Percentiles rank a stretch among this genome's conserved stretches.
These are phyloP conservation scores for Talaromyces stipitatus DNA, from an alignment of 495 filamentous ascomycete species.

Conservation along the genomic window DNA sequence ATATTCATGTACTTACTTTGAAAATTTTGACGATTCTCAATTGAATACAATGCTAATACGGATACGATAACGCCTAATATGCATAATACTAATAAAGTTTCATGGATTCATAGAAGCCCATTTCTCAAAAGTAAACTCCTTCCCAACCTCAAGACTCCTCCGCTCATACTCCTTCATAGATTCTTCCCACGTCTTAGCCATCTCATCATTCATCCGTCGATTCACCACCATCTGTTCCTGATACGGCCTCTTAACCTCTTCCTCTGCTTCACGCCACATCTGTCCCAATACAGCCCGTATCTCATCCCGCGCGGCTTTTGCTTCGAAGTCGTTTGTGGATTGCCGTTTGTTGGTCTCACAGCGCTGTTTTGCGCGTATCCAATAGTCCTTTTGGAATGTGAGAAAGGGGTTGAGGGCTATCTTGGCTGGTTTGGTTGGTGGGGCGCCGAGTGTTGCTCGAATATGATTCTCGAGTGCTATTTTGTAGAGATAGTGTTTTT, in stretches of 20 bases:
- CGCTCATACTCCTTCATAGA: constrained; percentile 63
- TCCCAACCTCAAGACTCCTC: constrained; percentile 19
- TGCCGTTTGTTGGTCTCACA: constrained; percentile 61
- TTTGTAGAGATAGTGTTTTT: constrained; percentile 54
- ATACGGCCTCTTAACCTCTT: constrained; percentile 65
- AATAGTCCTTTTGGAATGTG: constrained; percentile 65
- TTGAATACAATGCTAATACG: neutral
- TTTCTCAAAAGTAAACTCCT: neutral
- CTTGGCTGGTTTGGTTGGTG: constrained; percentile 62
- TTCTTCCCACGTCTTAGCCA: constrained; percentile 48
- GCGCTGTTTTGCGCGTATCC: constrained; percentile 61
- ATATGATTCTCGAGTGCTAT: constrained; percentile 62
- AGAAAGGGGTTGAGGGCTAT: constrained; percentile 66
- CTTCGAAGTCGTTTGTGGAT: constrained; percentile 56
- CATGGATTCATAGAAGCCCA: neutral
- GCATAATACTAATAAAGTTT: neutral
- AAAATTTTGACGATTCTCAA: neutral
- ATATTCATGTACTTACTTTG: neutral
- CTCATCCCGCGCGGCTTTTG: constrained; percentile 61
- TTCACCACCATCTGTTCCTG: constrained; percentile 61
- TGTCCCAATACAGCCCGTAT: constrained; percentile 73
- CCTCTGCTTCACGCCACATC: constrained; percentile 76
- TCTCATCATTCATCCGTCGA: constrained; percentile 53
- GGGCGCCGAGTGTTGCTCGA: constrained; percentile 59
- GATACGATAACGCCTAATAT: neutral